Conservation (phyloP, 2,329 filamentous ascomycete genomes). For the Knoxdaviesia capensis region DNA sequence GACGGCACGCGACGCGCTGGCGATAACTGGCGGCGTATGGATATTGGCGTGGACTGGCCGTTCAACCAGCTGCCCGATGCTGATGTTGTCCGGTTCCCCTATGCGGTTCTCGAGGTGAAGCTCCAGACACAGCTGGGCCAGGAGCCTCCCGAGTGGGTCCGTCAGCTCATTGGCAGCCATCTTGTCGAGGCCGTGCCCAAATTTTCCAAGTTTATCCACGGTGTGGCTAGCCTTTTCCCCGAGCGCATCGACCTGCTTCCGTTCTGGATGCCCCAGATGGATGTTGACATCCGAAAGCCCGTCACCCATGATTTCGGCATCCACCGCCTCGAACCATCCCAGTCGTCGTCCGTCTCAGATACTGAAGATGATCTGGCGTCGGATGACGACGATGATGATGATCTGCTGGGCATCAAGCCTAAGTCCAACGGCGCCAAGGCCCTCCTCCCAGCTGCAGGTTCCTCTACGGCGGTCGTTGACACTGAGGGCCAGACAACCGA, state of each 20-base stretch:
- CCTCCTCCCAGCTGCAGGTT: not conserved
- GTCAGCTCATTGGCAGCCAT: constrained; percentile 80
- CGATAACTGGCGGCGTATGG: constrained; percentile 88
- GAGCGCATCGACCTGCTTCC: constrained; percentile 74
- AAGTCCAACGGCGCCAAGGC: constrained; percentile 3
- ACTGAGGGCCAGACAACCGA: constrained; percentile 67
- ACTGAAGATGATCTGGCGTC: constrained; percentile 54
- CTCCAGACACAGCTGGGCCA: constrained; percentile 90
- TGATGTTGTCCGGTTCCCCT: constrained; percentile 83
- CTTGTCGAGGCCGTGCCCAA: constrained; percentile 97
- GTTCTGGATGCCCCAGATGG: constrained; percentile 98
- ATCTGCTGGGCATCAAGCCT: not conserved
- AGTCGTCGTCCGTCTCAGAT: constrained; percentile 51
- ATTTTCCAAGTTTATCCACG: constrained; percentile 98
- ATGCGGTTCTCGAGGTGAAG: constrained; percentile 92
- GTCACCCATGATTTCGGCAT: constrained; percentile 80
- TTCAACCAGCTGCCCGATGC: constrained; percentile 73
- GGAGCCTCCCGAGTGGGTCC: constrained; percentile 90
- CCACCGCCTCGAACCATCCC: constrained; percentile 38
- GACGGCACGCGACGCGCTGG: constrained; percentile 60
- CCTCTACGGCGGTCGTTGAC: constrained; percentile 21
- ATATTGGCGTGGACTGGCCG: constrained; percentile 91
- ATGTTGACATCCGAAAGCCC: constrained; percentile 90
- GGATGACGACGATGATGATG: constrained; percentile 35
- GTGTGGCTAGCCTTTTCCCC: constrained; percentile 72